A percentile compares a stretch with the other conserved stretches of the same genome.
Evolutionary conservation across 169 alveolate genomes (phyloP).

Genomic region (Plasmodium coatneyi): DNA sequence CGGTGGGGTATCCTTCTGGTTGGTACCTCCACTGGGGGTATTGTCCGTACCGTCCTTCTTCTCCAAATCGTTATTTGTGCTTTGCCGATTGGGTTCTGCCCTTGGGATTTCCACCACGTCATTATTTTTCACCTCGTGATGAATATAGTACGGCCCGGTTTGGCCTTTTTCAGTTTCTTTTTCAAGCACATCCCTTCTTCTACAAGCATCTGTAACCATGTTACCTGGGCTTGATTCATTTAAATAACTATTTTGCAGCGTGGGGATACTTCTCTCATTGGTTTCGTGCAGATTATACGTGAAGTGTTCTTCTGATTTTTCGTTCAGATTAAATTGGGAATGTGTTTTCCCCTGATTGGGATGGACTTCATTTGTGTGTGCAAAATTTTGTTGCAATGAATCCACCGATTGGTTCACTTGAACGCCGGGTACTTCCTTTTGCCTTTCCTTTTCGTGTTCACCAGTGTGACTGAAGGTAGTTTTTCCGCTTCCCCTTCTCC

Average conservation of each 20-base stretch:
- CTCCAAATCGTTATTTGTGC: background rate
- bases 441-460: background rate
- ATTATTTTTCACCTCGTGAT: background rate
- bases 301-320: slow-evolving; percentile 44
- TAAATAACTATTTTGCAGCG: background rate
- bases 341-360: background rate
- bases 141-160: background rate
- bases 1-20: background rate
- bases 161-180: background rate
- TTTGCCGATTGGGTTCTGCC: background rate
- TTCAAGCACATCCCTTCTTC: background rate
- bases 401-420: background rate
- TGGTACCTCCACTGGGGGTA: background rate
- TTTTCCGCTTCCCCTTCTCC: background rate
- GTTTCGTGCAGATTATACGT: background rate
- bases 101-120: background rate
- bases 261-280: background rate
- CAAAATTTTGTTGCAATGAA: background rate
- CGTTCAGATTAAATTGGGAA: background rate
- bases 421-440: background rate
- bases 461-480: background rate
- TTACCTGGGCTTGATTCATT: background rate
- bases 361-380: background rate
- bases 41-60: background rate
- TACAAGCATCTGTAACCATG: background rate